Evolutionary conservation across 345 rosid species (phyloP).

Genomic region (Mallotus nudiflorus): DNA sequence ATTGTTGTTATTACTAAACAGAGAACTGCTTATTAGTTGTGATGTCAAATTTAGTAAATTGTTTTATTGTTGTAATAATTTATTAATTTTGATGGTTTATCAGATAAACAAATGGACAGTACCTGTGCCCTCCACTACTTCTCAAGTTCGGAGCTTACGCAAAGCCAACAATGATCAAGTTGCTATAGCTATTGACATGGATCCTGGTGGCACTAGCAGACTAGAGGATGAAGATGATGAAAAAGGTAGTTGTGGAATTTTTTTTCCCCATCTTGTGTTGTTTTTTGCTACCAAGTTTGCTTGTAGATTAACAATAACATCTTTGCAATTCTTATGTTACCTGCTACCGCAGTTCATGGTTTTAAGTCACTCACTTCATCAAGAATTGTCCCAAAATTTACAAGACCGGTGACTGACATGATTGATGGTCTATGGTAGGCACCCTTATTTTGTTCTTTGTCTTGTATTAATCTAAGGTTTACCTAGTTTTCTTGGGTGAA

Average conservation of each 20-base stretch:
- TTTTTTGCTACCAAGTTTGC: not conserved
- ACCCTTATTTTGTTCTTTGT: conserved; percentile 8
- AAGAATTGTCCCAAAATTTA: conserved; percentile 72
- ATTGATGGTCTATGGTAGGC: conserved; percentile 86
- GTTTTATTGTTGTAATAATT: not conserved
- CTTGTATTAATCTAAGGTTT: not conserved
- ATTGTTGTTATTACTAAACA: not conserved
- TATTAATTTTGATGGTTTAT: conserved; percentile 16
- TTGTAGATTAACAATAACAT: not conserved
- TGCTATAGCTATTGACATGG: conserved; percentile 75
- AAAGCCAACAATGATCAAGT: conserved; percentile 88
- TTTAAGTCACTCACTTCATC: conserved; percentile 89
- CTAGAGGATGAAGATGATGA: conserved; percentile 92
- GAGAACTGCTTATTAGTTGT: not conserved
- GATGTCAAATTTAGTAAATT: not conserved
- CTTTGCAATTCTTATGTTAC: not conserved
- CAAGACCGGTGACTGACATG: conserved; percentile 78
- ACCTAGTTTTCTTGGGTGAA: not conserved
- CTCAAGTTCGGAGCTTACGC: conserved; percentile 86
- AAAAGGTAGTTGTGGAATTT: conserved; percentile 56
- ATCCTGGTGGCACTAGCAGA: conserved; percentile 40
- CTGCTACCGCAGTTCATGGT: conserved; percentile 64
- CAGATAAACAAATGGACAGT: conserved; percentile 75
- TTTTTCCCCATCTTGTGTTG: not conserved
- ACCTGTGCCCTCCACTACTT: conserved; percentile 53